Conservation (phyloP, 2,329 filamentous ascomycete species). For the Myriosclerotinia scirpicola region DNA sequence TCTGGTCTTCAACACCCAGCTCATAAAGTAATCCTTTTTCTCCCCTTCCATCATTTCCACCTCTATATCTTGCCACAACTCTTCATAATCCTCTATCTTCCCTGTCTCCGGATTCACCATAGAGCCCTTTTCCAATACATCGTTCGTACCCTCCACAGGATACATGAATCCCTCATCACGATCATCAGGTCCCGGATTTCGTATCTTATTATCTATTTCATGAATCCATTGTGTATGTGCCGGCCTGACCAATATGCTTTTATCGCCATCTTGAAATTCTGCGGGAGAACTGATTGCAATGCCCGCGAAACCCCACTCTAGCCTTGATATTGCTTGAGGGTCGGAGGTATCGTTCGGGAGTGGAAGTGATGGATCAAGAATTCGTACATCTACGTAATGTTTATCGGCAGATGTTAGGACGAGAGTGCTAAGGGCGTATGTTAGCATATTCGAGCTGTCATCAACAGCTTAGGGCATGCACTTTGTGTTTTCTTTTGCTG, state of each 20-base stretch:
- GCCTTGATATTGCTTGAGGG: slow-evolving; percentile 26
- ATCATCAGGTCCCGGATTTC: slow-evolving; percentile 27
- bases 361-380: slow-evolving; percentile 27
- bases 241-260: slow-evolving; percentile 24
- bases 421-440: slow-evolving; percentile 32
- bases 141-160: slow-evolving; percentile 28
- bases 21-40: slow-evolving; percentile 23
- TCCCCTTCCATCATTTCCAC: slow-evolving; percentile 3
- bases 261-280: slow-evolving; percentile 17
- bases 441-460: slow-evolving; percentile 9
- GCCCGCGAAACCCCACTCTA: slow-evolving; percentile 40
- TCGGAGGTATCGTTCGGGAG: slow-evolving; percentile 15
- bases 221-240: slow-evolving; percentile 38
- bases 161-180: slow-evolving; percentile 41
- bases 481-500: slow-evolving; percentile 33
- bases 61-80: slow-evolving; percentile 41
- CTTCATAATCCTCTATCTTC: slow-evolving; percentile 38
- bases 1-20: slow-evolving; percentile 31
- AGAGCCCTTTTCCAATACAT: slow-evolving; percentile 38
- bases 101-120: slow-evolving; percentile 38
- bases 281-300: slow-evolving; percentile 29
- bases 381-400: slow-evolving; percentile 39
- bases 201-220: slow-evolving; percentile 35
- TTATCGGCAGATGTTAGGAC: slow-evolving; percentile 38
- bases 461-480: slow-evolving; percentile 18